A percentile compares a stretch with the other conserved stretches of the same genome.
Conservation (phyloP, 345 rosid genomes). For the Odontarrhena argentea region DNA sequence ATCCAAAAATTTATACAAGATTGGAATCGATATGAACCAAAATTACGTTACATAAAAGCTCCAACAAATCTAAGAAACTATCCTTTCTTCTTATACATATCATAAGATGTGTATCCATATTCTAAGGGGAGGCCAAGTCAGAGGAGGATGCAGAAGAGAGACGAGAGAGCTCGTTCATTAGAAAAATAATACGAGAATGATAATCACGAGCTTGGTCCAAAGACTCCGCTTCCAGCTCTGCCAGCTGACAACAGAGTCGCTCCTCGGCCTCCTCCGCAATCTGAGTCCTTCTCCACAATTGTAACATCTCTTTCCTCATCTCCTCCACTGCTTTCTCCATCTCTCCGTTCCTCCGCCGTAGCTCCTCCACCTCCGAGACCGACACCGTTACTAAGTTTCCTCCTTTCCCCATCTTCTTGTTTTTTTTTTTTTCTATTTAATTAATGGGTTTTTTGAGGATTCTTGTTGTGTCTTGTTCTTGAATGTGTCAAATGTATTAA, state of each 20-base stretch:
- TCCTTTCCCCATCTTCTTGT: constrained; percentile 41
- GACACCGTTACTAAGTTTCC: constrained; percentile 36
- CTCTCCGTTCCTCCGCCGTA: constrained; percentile 43
- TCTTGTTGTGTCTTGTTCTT: constrained; percentile 2
- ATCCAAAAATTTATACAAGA: background rate
- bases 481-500: constrained; percentile 19
- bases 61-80: constrained; percentile 27
- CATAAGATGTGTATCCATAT: background rate
- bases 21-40: constrained; percentile 19
- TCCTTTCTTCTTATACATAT: background rate
- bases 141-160: constrained; percentile 31
- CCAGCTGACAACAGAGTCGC: constrained; percentile 78
- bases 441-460: background rate
- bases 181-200: constrained; percentile 61
- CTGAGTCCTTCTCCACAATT: constrained; percentile 53
- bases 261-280: constrained; percentile 89
- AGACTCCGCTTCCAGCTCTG: constrained; percentile 87
- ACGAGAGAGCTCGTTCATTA: constrained; percentile 63
- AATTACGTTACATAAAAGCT: background rate
- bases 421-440: background rate
- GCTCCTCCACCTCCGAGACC: constrained; percentile 38
- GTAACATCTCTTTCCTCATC: constrained; percentile 57
- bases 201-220: constrained; percentile 67
- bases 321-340: constrained; percentile 65
- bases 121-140: constrained; percentile 28